Base-by-base conservation (phyloP, 257 asterid species). In the Fraxinus excelsior region DNA sequence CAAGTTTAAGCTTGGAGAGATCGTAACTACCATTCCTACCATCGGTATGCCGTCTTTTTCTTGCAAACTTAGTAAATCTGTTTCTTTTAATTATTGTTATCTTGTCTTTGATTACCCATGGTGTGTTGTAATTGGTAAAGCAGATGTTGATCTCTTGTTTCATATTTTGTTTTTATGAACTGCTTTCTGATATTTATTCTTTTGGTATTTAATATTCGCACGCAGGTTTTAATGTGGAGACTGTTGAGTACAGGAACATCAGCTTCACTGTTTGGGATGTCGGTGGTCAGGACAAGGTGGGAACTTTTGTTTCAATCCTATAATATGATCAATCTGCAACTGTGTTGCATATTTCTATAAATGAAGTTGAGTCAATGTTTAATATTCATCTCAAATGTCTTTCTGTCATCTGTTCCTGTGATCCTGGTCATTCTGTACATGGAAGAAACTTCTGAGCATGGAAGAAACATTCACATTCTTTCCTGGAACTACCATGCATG, bases 261-360 rank as follows among this genome's bases (percentile, higher is more conserved):
- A 81, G 85, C 79, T 81, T 81, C 82, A 81, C 85, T 4, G 85
- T 81, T 67, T 81, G 85, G 85, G 85, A 81, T 77, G 85, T 81
- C 29, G 85, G 85, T 1, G 85, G 85, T 73, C 85, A 81, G 72
- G 85, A 81, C 76, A 81, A 81, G 85, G 85, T 81, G 65, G 37
- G 64, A n/a, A 35, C 21, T 1, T 7, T 72, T 56, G 16, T 38
- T 5, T 37, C 26, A 13, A 60, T 60, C 14, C 6, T 70, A 26
- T 35, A 37, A 32, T 25, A 70, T 35, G 53, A 9, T 16, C 73
- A 21, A 37, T 70, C 28, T 19, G 19, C 4, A 19, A n/a, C 18
- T 37, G 11, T 70, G 31, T 35, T 37, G 0, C 8, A 0, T 34
- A n/a, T 37, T 12, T 70, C n/a, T 34, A 37, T 13, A 70, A 19